Base-by-base conservation (phyloP, 768 basidiomycete species). In the Russula lepida region DNA sequence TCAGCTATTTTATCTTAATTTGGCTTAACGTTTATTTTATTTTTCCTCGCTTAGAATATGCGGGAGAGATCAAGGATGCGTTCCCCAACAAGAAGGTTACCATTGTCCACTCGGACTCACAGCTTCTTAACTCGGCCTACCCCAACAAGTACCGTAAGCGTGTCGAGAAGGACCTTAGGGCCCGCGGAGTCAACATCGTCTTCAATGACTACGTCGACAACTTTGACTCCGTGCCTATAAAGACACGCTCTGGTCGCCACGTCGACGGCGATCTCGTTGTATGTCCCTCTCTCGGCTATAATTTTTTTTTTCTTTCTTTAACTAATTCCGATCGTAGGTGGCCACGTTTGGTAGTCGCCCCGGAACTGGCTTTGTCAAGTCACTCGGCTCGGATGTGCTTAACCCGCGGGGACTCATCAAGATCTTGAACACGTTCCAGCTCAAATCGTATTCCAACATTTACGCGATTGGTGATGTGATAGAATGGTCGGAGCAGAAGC, bases 391-490 rank as follows among this genome's bases (percentile, higher is more conserved):
- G 3, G 69, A 68, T 37, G 64, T 71, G 1, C 70, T 80, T 28
- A 70, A 74, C 65, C n/a, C 68, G 51, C 33, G 61, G 64, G 68
- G 81, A 71, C 59, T 72, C 66, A 78, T 87, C 57, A 81, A 79
- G 61, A 77, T 88, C 13, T 68, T 71, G 27, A 76, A 82, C 3
- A 85, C 84, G 0, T 75, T 89, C 43, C 84, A 86, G 66, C 70
- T 89, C 2, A 67, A 64, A 7, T 72, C 70, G 0, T 72, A 84
- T 68, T 73, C 80, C 0, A 75, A 76, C 60, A 79, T 89, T 15
- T 88, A 84, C 59, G 88, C 86, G 0, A 76, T 72, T 2, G 87
- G 87, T 1, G 87, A 89, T 67, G 76, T 84, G 60, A 79, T 84
- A 62, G 82, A 84, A 41, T 83, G 79, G 75, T 58, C 71, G 1